phyloP scores from a whole-genome alignment of 768 basidiomycete species.

The Auricularia sp. region DNA sequence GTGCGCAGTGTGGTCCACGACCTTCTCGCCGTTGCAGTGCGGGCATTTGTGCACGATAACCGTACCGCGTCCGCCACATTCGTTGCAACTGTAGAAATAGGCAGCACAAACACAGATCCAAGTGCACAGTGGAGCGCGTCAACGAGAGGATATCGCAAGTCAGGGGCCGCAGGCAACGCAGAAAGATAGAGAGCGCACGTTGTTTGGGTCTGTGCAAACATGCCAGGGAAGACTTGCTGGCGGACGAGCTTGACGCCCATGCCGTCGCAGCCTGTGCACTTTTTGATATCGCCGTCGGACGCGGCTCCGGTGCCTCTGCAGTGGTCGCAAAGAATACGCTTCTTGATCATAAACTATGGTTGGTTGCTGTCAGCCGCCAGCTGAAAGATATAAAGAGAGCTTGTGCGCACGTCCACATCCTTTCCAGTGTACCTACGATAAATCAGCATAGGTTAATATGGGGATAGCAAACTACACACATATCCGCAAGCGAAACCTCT shows the following conservation, averaged over 20 bases:
- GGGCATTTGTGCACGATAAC: conserved; percentile 70
- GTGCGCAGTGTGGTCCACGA: conserved; percentile 66
- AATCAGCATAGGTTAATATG: not conserved
- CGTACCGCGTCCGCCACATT: conserved; percentile 77
- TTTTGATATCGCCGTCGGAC: conserved; percentile 76
- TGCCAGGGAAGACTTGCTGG: conserved; percentile 95
- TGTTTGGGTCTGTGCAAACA: conserved; percentile 83
- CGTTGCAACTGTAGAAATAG: conserved; percentile 34
- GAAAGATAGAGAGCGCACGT: conserved; percentile 34
- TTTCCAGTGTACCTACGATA: conserved; percentile 64
- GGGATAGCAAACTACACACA: conserved; percentile 28
- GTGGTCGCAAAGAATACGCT: conserved; percentile 89
- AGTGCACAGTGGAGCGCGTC: not conserved
- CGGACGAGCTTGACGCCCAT: conserved; percentile 75
- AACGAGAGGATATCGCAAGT: not conserved
- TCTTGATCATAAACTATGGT: conserved; percentile 79
- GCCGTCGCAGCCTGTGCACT: conserved; percentile 78
- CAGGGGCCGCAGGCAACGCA: not conserved
- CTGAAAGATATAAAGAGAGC: not conserved
- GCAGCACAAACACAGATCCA: not conserved
- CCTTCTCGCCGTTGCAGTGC: conserved; percentile 73
- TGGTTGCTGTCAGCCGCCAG: not conserved
- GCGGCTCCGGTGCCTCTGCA: conserved; percentile 94
- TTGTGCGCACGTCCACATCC: conserved; percentile 58
- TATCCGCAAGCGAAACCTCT: conserved; percentile 78